Evolutionary conservation across 129 eudicot species (phyloP).

Genomic region (Smallanthus sonchifolius): DNA sequence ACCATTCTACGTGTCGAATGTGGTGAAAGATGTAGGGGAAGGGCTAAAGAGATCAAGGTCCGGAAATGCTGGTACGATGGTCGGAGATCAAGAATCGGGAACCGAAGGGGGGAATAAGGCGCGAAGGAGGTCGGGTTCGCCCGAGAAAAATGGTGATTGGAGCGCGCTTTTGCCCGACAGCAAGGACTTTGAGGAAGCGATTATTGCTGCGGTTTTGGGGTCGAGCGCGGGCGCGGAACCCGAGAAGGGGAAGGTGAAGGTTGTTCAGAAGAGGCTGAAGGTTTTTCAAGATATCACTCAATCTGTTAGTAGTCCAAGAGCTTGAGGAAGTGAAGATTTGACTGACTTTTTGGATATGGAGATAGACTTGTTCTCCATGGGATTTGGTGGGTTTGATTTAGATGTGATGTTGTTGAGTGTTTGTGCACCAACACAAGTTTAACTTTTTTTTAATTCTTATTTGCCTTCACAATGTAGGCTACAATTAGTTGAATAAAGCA

Average conservation of each 20-base stretch:
- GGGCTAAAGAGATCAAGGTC: conserved; percentile 85
- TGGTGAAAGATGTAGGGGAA: conserved; percentile 39
- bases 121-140: conserved; percentile 45
- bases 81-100: conserved; percentile 11
- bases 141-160: conserved; percentile 37
- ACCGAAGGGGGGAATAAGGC: conserved; percentile 48
- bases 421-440: background rate
- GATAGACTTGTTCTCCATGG: conserved; percentile 93
- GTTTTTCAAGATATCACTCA: conserved; percentile 86
- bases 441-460: background rate
- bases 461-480: conserved; percentile 27
- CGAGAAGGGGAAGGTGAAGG: conserved; percentile 39
- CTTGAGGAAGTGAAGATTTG: conserved; percentile 20
- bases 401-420: background rate
- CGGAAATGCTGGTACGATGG: conserved; percentile 32
- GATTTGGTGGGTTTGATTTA: background rate
- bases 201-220: conserved; percentile 72
- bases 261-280: conserved; percentile 22
- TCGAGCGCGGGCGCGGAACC: conserved; percentile 27
- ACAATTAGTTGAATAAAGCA: background rate
- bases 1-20: conserved; percentile 60
- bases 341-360: conserved; percentile 41
- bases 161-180: conserved; percentile 61
- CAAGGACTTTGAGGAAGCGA: conserved; percentile 86
- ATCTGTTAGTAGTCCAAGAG: conserved; percentile 82